Conservation (phyloP, 73 alveolate genomes). For the Paramecium bursaria region DNA sequence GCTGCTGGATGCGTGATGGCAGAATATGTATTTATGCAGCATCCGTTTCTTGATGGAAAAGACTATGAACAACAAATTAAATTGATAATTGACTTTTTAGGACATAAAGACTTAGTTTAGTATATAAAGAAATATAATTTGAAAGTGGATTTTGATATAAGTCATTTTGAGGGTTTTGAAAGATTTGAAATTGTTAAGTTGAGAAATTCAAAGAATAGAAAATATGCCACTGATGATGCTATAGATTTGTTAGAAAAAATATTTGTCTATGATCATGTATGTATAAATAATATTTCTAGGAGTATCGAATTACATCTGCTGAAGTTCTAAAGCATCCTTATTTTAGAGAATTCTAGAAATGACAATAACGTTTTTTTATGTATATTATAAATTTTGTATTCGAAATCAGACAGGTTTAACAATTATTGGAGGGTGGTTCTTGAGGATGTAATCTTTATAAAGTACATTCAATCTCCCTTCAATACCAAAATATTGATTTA, state of each 20-base stretch:
- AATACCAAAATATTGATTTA: too few relatives aligned
- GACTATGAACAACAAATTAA: background rate
- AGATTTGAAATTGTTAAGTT: too few relatives aligned
- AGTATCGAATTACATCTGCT: background rate
- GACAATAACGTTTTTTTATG: too few relatives aligned
- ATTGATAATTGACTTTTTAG: background rate
- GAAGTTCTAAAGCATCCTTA: background rate
- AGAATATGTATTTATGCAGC: background rate
- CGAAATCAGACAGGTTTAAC: too few relatives aligned
- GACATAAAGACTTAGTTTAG: background rate
- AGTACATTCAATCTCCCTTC: too few relatives aligned
- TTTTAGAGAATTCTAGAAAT: too few relatives aligned
- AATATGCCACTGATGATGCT: background rate
- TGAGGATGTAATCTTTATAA: too few relatives aligned
- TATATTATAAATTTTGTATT: too few relatives aligned
- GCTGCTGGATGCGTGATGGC: constrained; percentile 74
- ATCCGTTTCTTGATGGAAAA: constrained; percentile 46
- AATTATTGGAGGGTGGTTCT: too few relatives aligned
- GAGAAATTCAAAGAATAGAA: background rate
- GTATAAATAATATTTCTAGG: too few relatives aligned
- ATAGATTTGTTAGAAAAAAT: constrained; percentile 25
- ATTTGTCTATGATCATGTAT: constrained; percentile 40
- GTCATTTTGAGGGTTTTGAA: background rate
- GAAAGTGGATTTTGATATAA: background rate
- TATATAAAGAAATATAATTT: background rate